These are phyloP conservation scores for Erodium texanum DNA, from an alignment of 441 rosid genomes.

Conservation along the genomic window DNA sequence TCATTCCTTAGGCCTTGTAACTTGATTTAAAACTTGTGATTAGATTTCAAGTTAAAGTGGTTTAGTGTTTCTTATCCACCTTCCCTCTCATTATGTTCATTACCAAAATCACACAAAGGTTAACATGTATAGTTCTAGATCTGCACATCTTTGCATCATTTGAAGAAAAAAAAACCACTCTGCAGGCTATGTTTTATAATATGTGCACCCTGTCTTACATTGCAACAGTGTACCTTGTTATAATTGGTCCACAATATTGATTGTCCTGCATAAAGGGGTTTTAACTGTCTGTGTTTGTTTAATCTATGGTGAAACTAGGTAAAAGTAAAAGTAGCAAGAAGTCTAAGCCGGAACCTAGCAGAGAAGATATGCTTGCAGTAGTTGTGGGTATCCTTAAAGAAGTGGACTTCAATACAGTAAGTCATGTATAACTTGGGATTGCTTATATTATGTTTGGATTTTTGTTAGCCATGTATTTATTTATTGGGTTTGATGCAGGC, in stretches of 20 bases:
- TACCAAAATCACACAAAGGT: too few relatives aligned
- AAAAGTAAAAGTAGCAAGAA: conserved; percentile 58
- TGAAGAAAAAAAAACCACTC: neutral
- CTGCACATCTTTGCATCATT: too few relatives aligned
- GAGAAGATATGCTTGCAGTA: conserved; percentile 79
- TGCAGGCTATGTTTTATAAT: neutral
- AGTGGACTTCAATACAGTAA: conserved; percentile 94
- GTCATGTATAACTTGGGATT: conserved; percentile 20
- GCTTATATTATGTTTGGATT: conserved; percentile 6
- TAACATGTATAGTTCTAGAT: too few relatives aligned
- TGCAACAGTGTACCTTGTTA: too few relatives aligned
- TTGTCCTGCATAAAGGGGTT: too few relatives aligned
- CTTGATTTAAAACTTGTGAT: conserved; percentile 9
- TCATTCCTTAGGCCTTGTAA: neutral
- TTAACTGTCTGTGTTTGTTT: neutral
- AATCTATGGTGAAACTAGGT: conserved; percentile 27
- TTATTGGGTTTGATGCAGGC: conserved; percentile 47
- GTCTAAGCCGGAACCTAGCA: conserved; percentile 61
- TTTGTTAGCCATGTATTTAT: conserved; percentile 12
- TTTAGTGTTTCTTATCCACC: too few relatives aligned
- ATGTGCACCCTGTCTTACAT: too few relatives aligned
- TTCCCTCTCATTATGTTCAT: too few relatives aligned
- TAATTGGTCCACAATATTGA: too few relatives aligned
- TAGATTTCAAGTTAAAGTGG: conserved; percentile 2
- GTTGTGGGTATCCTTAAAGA: conserved; percentile 70